Base-by-base conservation (phyloP, 176 grass and related monocot species). In the Pharus latifolius region DNA sequence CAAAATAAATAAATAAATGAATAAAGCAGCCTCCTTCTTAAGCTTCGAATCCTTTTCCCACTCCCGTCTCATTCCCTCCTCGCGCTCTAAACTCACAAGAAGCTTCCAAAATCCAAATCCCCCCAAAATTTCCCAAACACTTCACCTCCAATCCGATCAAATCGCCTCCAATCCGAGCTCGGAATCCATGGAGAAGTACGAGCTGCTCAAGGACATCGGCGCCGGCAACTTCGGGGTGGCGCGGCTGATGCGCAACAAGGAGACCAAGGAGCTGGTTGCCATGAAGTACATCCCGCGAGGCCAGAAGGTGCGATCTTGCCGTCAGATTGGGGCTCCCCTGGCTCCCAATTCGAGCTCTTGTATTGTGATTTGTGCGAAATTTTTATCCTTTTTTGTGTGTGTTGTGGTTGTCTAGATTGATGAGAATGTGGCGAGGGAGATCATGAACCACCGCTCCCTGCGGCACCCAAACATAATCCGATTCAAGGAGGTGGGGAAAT, bases 371-470 rank as follows among this genome's bases (percentile, higher is more conserved):
- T 18, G 1, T 3, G 30, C 35, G 59, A 17, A 40, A 63, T 42
- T 63, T 37, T 5, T 31, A 38, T 40, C 5, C 5, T 28, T 40
- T 17, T 31, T 69, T 71, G 10, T 20, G 14, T 16, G 11, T 42
- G 50, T 0, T 18, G 69, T 75, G n/a, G n/a, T n/a, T n/a, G n/a
- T n/a, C n/a, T n/a, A 91, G 88, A 87, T 91, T 77, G 87, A 84
- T 63, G 83, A 84, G 78, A 64, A 85, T 69, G 87, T 88, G 14
- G 90, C 82, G 13, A 85, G 85, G 61, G 91, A 96, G 74, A 96
- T 96, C 78, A 91, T 91, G 1, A 96, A 96, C 80, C 91, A 96
- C 78, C 87, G 91, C 26, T 96, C 91, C 45, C 85, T 96, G 64
- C 82, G 84, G 38, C 91, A 96, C 60, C 81, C 87, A 3, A 96